Base-by-base conservation (phyloP, 441 rosid genomes). In the Eruca vesicaria region DNA sequence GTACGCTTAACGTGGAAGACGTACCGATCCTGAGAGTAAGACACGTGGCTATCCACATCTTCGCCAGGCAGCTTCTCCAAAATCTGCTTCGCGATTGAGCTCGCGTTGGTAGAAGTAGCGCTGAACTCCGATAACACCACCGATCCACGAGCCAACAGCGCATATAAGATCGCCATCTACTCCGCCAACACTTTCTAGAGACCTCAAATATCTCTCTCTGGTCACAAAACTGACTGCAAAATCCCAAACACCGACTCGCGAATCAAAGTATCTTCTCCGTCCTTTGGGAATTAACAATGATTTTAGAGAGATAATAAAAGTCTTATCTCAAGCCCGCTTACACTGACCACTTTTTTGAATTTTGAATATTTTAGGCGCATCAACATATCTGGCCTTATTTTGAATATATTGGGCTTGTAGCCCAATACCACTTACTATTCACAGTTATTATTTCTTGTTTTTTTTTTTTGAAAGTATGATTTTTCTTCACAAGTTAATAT, bases 1-100 rank as follows among this genome's bases (percentile, higher is more conserved):
- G 97, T 96, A 73, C 98, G 91, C 60, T 90, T 91, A 71, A 93
- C 91, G 66, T 93, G 98, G 79, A 95, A 93, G 72, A 93, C 88
- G 68, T 78, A 91, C 19, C 99, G 95, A 80, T 89, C 98, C 74
- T 95, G 96, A 43, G 98, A 95, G 72, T 91, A 93, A 1, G 99
- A 95, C 33, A 85, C 84, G 72, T 95, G 84, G 85, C 86, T 91
- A 71, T 95, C 97, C 71, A 89, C 94, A 16, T 87, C 69, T 76
- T 78, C 66, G 0, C 96, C 97, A 0, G 93, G 91, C 8, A 88
- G 71, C 74, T 92, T 93, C 65, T 91, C 96, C 43, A 93, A 71
- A 63, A 93, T 95, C 85, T 93, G 96, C 72, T 85, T 75, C 5
- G 97, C 93, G 52, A 95, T 87, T 20, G 90, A 74, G 84, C 84